Evolutionary conservation across 2,329 filamentous ascomycete species (phyloP), one percentile per base, ranked within the genome.

Genomic region (Epichloe coenophiala): DNA sequence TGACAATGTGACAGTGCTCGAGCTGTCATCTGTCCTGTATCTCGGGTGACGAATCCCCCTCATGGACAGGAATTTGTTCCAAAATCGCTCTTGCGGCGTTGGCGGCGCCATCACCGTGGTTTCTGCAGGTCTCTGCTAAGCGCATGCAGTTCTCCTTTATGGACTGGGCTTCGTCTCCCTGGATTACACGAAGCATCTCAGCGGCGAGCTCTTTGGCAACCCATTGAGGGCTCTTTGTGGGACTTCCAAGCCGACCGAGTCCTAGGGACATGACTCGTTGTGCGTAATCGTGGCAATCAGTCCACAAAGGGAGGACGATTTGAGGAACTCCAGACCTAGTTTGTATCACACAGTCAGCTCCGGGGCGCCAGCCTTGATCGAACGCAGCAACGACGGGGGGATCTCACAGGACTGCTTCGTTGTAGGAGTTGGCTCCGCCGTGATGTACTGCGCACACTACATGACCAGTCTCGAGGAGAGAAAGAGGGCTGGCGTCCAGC

Each of bases 281-380:
- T 4, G 68, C 71, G 51, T 68, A 74, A 43, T 74, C 71, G 52
- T 71, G 73, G 27, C 65, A 68, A 53, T 73, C 71, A 2, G 66
- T 59, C 72, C 71, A 74, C 4, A 62, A 53, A 1, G 71, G 69
- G 0, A 74, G 59, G 5, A 73, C 54, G 5, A 74, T 59, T 35
- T 74, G 72, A 1, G 71, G 71, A n/a, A 72, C 58, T 0, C 70
- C 71, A n/a, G 65, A 63, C 19, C 70, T 73, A 42, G 19, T 19
- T 42, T 13, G 11, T 42, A 21, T 31, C 9, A 9, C 27, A 31
- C 27, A 31, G 27, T 31, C 27, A 31, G 27, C 27, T 31, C 27
- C 8, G 1, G 9, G 27, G 27, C 8, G 27, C 8, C 27, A 31
- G 27, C 3, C 11, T 21, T 23, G 17, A 19, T 21, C 8, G 37